Evolutionary conservation across 257 asterid genomes (phyloP).

Genomic region (Henckelia pumila): DNA sequence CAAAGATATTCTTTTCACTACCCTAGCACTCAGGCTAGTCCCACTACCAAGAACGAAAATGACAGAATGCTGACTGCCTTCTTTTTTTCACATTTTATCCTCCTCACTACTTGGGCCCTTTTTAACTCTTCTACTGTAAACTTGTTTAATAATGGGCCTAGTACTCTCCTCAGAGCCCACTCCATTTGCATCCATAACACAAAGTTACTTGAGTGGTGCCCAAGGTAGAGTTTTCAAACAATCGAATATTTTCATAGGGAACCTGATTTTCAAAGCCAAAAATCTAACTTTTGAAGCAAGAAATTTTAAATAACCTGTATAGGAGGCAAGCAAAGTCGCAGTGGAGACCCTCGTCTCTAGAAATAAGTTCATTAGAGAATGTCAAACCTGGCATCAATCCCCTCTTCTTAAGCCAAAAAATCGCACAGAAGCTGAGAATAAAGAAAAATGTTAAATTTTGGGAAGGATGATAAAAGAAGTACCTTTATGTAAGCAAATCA

Average conservation of each 20-base stretch:
- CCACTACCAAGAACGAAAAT: no score
- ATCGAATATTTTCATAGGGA: neutral
- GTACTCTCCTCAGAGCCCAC: no score
- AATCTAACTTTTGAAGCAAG: neutral
- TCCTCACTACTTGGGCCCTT: no score
- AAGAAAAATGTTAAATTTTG: conserved; percentile 14
- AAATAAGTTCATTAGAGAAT: conserved; percentile 79
- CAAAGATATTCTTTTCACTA: no score
- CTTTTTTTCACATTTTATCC: no score
- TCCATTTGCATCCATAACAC: no score
- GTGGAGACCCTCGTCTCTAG: conserved; percentile 88
- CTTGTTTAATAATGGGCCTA: no score
- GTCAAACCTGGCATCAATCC: conserved; percentile 88
- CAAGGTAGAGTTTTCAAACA: neutral
- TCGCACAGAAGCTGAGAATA: conserved; percentile 67
- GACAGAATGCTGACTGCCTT: no score
- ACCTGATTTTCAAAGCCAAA: conserved; percentile 10
- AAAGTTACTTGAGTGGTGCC: neutral
- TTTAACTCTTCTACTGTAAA: no score
- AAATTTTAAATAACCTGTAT: conserved; percentile 38
- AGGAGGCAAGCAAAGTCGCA: conserved; percentile 86
- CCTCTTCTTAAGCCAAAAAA: conserved; percentile 81
- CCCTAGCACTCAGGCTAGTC: no score
- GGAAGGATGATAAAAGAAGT: neutral
- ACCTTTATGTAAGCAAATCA: neutral